phyloP scores from a whole-genome alignment of 2,329 filamentous ascomycete genomes.

The Colletotrichum truncatum region DNA sequence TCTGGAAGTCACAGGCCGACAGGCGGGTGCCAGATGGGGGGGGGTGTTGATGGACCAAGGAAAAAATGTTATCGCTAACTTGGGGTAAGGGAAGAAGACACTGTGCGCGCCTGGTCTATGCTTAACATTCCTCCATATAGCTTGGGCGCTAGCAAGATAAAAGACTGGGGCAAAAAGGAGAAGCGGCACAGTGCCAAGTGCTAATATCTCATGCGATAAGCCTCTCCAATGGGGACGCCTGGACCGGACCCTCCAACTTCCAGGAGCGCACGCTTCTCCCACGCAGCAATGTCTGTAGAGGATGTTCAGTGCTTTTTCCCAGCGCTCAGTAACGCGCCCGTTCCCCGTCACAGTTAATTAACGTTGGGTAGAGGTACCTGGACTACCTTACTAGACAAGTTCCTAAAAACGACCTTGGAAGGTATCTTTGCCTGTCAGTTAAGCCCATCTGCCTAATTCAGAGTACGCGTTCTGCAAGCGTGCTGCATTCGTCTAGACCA shows the following conservation, averaged over 20 bases:
- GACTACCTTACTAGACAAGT: background rate
- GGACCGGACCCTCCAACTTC: conserved; percentile 21
- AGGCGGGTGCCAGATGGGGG: conserved; percentile 30
- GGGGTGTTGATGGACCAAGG: conserved; percentile 24
- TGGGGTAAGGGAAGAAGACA: background rate
- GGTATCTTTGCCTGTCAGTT: background rate
- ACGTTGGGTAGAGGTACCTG: background rate
- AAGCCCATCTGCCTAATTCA: conserved; percentile 7
- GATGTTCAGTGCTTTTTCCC: background rate
- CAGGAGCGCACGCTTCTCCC: conserved; percentile 17
- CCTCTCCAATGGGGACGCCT: conserved; percentile 27
- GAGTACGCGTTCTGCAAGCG: background rate
- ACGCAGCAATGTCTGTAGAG: conserved; percentile 4
- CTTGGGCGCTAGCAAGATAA: background rate
- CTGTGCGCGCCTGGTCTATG: background rate
- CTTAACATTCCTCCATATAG: conserved; percentile 7
- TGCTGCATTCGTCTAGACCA: conserved; percentile 29
- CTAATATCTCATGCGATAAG: conserved; percentile 23
- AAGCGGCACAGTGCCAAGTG: conserved; percentile 14
- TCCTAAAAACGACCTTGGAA: background rate
- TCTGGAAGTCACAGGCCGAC: conserved; percentile 26
- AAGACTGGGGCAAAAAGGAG: conserved; percentile 13
- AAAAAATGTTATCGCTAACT: conserved; percentile 33
- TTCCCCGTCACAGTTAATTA: background rate
- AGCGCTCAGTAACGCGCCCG: background rate